Base-by-base conservation (phyloP, 768 basidiomycete species). In the Russula abietina region DNA sequence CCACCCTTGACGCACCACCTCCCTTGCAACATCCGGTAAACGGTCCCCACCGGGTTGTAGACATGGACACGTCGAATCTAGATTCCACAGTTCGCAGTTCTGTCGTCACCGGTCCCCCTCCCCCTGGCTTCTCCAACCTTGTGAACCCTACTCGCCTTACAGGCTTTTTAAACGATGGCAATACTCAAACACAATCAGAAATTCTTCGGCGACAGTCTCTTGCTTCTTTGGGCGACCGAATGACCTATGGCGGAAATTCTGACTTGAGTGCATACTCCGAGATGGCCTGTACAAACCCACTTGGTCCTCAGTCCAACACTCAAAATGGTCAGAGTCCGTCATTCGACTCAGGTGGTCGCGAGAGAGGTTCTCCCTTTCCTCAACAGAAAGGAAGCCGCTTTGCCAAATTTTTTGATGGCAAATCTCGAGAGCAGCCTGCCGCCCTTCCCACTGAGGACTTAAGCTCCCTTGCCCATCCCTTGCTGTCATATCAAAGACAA, bases 401-500 rank as follows among this genome's bases (percentile, higher is more conserved):
- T 71, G 91, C 89, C 36, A 93, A 91, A 71, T 91, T 91, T 73
- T 93, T 92, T 66, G 90, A 92, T 67, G 81, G 81, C n/a, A 91
- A 89, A 72, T 70, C 71, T 33, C 70, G 74, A 19, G 73, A 75
- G 28, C 80, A 79, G 65, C 84, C 85, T 16, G 69, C 68, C 48
- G 19, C 19, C 5, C 16, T 36, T 65, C 66, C 64, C 39, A 68
- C 74, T 17, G 83, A 82, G 62, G 67, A 74, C 30, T 73, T 76
- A 43, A 73, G 73, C 11, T 72, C 74, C 74, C 46, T 76, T 83
- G 50, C 74, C 79, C 30, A 81, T 83, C 33, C 76, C 71, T 57
- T 77, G 74, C 49, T 71, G 73, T 54, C 82, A 78, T 64, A 64
- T 53, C 62, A 60, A 55, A 32, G 62, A 64, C 79, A 82, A 65